Evolutionary conservation across 768 basidiomycete species (phyloP).

Genomic region (Chalciporus piperatus): DNA sequence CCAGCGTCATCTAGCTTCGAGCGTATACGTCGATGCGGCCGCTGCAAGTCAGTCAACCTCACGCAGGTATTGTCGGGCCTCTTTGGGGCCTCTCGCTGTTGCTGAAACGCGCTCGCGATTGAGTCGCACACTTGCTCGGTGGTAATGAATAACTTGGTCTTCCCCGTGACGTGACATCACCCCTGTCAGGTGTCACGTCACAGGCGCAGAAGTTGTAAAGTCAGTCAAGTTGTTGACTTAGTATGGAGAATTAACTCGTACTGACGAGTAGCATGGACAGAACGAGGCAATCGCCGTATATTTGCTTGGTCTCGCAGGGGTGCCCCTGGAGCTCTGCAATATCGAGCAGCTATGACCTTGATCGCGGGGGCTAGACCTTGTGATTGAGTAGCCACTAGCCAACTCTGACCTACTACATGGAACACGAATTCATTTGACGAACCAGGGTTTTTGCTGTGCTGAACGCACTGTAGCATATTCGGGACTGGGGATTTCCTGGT

Average conservation of each 20-base stretch:
- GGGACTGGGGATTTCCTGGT: no score
- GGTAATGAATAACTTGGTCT: neutral
- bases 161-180: neutral
- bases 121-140: neutral
- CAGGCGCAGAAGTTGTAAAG: neutral
- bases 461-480: no score
- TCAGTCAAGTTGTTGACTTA: neutral
- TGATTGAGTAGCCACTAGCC: no score
- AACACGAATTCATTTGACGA: no score
- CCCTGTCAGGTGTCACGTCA: neutral
- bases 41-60: neutral
- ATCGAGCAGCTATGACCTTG: no score
- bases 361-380: no score
- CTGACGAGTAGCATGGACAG: neutral
- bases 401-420: no score
- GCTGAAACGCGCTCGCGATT: neutral
- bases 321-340: no score
- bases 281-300: no score
- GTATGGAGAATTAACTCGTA: neutral
- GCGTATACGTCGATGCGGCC: neutral
- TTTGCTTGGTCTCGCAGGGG: no score
- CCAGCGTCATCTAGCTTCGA: neutral
- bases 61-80: neutral
- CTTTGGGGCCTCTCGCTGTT: neutral
- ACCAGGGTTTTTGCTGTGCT: no score